Evolutionary conservation across 2,329 filamentous ascomycete species (phyloP).

Genomic region (Phaeosphaeria sp.): DNA sequence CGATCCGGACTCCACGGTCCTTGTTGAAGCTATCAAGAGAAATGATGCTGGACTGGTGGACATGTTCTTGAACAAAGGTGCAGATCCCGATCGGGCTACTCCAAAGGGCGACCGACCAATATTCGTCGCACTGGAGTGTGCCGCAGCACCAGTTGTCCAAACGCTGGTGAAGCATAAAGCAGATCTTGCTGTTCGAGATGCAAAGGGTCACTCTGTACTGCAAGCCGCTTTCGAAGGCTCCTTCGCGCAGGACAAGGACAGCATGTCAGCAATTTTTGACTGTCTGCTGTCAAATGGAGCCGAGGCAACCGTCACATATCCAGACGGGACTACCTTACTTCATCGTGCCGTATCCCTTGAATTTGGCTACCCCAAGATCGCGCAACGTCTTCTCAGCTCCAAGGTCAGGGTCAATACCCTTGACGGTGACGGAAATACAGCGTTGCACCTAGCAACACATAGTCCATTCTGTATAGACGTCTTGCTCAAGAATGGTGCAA

Average conservation of each 20-base stretch:
- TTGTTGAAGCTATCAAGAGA: conserved; percentile 42
- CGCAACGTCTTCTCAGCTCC: conserved; percentile 28
- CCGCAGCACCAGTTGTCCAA: conserved; percentile 30
- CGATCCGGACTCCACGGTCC: conserved; percentile 39
- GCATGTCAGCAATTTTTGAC: conserved; percentile 27
- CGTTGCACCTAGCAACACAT: conserved; percentile 33
- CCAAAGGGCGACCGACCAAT: conserved; percentile 32
- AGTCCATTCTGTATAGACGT: conserved; percentile 31
- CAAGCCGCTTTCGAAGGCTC: conserved; percentile 35
- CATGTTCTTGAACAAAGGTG: conserved; percentile 39
- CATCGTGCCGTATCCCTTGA: conserved; percentile 30
- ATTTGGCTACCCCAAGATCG: conserved; percentile 24
- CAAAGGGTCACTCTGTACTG: conserved; percentile 31
- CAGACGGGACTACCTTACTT: conserved; percentile 39
- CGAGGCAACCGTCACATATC: conserved; percentile 25
- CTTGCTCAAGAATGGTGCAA: conserved; percentile 31
- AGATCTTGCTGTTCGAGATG: conserved; percentile 32
- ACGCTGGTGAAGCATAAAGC: conserved; percentile 35
- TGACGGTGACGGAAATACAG: conserved; percentile 34
- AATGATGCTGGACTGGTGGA: conserved; percentile 33
- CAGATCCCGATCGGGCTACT: conserved; percentile 35
- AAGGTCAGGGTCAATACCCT: conserved; percentile 28
- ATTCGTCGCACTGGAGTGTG: conserved; percentile 36
- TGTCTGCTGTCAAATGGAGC: conserved; percentile 33
- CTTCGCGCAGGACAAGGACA: conserved; percentile 31